A percentile compares a stretch with the other conserved stretches of the same genome.
Conservation (phyloP, 805 yeast genomes). For the Wickerhamomyces rabaulensis region DNA sequence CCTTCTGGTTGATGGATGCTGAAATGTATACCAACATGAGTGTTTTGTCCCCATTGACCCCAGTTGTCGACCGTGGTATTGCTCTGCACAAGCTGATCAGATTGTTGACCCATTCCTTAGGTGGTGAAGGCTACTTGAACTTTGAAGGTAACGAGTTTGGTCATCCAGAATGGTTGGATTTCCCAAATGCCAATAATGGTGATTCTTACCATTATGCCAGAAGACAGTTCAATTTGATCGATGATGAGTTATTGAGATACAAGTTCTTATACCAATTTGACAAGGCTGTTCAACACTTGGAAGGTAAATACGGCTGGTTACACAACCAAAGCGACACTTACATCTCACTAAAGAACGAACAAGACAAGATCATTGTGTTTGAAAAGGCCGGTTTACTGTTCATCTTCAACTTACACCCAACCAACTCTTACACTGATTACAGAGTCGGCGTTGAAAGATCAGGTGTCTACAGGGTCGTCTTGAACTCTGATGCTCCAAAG, state of each 20-base stretch:
- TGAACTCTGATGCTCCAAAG: conserved; percentile 65
- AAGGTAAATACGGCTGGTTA: conserved; percentile 67
- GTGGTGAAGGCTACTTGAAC: conserved; percentile 94
- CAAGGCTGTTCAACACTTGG: conserved; percentile 74
- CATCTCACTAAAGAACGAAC: conserved; percentile 81
- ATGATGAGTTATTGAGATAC: conserved; percentile 77
- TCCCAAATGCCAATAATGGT: conserved; percentile 85
- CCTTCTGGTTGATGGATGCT: conserved; percentile 98
- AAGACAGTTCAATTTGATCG: conserved; percentile 84
- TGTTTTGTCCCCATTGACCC: conserved; percentile 62
- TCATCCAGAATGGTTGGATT: conserved; percentile 98
- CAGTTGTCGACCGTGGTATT: conserved; percentile 81
- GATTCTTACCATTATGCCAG: conserved; percentile 92
- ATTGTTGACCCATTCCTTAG: conserved; percentile 80
- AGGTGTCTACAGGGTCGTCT: conserved; percentile 69
- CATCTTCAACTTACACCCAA: conserved; percentile 87
- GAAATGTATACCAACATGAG: conserved; percentile 98
- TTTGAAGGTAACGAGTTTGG: conserved; percentile 99
- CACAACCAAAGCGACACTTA: conserved; percentile 67
- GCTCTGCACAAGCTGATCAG: conserved; percentile 90
- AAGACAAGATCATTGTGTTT: conserved; percentile 82
- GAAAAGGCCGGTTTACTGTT: conserved; percentile 85
- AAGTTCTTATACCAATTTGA: conserved; percentile 78
- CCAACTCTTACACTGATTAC: conserved; percentile 77
- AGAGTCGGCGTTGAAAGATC: conserved; percentile 82